Base-by-base conservation (phyloP, 441 rosid species). In the Raphanus hybrid region DNA sequence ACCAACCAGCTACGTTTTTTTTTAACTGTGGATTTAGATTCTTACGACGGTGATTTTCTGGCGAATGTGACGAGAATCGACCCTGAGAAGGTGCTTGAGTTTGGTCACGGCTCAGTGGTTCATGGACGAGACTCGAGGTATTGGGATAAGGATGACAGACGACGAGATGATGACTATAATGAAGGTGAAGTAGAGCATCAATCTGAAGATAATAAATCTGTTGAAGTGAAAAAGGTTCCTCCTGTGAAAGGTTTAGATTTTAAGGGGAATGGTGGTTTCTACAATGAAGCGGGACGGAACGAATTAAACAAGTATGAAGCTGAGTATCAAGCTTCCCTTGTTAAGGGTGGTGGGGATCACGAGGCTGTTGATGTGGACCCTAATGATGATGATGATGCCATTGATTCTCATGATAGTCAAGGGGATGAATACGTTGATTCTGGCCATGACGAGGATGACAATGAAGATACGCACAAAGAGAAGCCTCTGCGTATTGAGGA, bases 131-230 rank as follows among this genome's bases (percentile, higher is more conserved):
- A 95, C 85, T 95, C 98, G 7, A 87, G 94, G 81, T 86, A 87
- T 82, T 95, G 97, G 97, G 98, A 95, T 81, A 87, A 74, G 84
- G 99, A 95, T 83, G 99, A 93, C 78, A 87, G 99, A 87, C 90
- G 98, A 81, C 84, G 99, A 71, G 98, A 95, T 83, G 87, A 75
- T 70, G 97, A 91, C 78, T 95, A 95, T 68, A 79, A 80, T 68
- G 97, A 88, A 82, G 95, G 87, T 65, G 86, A 45, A 23, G 86
- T 85, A 26, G 85, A 87, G 41, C 67, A 64, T 74, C 81, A 71
- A 70, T 78, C 84, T 73, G 68, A 58, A 60, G 75, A 77, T 45
- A 5, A 15, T 23, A 23, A 23, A 23, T 23, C 62, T 64, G 63
- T 69, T 74, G 16, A 68, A 23, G 79, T 74, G 16, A 79, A 75